Percentiles rank a stretch among this genome's conserved stretches.
Evolutionary conservation across 179 eudicot genomes (phyloP).

Genomic region (Gypsophila paniculata): DNA sequence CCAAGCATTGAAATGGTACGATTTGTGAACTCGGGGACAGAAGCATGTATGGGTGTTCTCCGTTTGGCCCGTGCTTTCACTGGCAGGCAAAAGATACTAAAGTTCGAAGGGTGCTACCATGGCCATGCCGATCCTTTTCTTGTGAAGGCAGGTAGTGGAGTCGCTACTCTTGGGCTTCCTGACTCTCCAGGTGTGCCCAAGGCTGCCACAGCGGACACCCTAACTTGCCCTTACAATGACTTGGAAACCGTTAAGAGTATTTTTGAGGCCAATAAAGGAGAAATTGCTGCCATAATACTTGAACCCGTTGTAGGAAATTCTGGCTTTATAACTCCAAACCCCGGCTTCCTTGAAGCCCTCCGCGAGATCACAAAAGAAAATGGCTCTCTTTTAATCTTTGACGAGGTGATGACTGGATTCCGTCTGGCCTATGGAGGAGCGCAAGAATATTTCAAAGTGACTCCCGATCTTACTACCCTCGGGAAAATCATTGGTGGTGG

Average conservation of each 20-base stretch:
- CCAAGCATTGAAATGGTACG: conserved; percentile 96
- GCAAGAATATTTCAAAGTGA: conserved; percentile 78
- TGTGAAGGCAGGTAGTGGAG: conserved; percentile 93
- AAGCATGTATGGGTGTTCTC: conserved; percentile 95
- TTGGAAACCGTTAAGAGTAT: conserved; percentile 42
- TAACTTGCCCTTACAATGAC: conserved; percentile 77
- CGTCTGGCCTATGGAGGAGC: conserved; percentile 93
- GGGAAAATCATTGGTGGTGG: conserved; percentile 97
- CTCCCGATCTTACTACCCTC: conserved; percentile 82
- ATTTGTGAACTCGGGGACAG: conserved; percentile 96
- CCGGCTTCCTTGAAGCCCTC: conserved; percentile 64
- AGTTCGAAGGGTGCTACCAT: conserved; percentile 98
- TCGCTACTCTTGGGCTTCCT: conserved; percentile 89
- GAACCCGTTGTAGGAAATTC: conserved; percentile 95
- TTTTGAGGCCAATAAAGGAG: conserved; percentile 64
- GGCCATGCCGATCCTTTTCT: conserved; percentile 96
- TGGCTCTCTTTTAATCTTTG: conserved; percentile 66
- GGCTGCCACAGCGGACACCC: conserved; percentile 64
- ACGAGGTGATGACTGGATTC: conserved; percentile 94
- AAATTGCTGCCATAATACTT: conserved; percentile 75
- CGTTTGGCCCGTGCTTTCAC: conserved; percentile 96
- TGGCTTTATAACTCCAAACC: conserved; percentile 71
- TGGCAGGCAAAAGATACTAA: conserved; percentile 62
- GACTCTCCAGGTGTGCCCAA: conserved; percentile 95
- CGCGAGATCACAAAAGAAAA: conserved; percentile 61